phyloP scores from a whole-genome alignment of 2,329 filamentous ascomycete genomes.

The Diaporthe batatas region DNA sequence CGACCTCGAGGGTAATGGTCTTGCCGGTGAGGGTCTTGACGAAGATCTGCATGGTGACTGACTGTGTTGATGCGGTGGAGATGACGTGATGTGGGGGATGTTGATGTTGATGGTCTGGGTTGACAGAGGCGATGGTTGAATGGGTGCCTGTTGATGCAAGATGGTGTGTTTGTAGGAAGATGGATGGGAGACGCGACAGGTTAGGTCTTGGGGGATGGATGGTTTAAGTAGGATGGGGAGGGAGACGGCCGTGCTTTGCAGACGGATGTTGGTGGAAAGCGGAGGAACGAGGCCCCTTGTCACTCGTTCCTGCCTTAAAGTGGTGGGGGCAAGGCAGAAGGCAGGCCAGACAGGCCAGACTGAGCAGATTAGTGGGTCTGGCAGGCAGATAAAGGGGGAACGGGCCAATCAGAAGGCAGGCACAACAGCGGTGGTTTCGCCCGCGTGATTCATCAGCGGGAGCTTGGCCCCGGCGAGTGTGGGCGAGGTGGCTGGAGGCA shows the following conservation, averaged over 20 bases:
- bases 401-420: slow-evolving; percentile 9
- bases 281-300: slow-evolving; percentile 30
- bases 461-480: slow-evolving; percentile 3
- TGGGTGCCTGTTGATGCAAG: not conserved
- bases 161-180: not conserved
- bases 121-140: not conserved
- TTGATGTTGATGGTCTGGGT: slow-evolving; percentile 18
- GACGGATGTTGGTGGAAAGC: slow-evolving; percentile 20
- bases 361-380: slow-evolving; percentile 9
- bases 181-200: rapidly evolving
- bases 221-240: slow-evolving; percentile 36
- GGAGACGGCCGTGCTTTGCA: slow-evolving; percentile 31
- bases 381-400: slow-evolving; percentile 18
- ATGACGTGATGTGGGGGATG: slow-evolving; percentile 75
- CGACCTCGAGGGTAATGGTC: slow-evolving; percentile 92
- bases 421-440: slow-evolving; percentile 4
- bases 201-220: slow-evolving; percentile 6
- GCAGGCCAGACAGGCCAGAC: slow-evolving; percentile 11
- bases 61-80: slow-evolving; percentile 62
- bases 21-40: slow-evolving; percentile 92
- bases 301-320: slow-evolving; percentile 30
- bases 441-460: slow-evolving; percentile 34
- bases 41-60: slow-evolving; percentile 72
- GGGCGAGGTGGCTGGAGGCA: slow-evolving; percentile 6
- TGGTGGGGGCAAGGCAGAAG: slow-evolving; percentile 18